Conservation (phyloP, 1,284 basidiomycete genomes). For the Papiliotrema fonsecae region DNA sequence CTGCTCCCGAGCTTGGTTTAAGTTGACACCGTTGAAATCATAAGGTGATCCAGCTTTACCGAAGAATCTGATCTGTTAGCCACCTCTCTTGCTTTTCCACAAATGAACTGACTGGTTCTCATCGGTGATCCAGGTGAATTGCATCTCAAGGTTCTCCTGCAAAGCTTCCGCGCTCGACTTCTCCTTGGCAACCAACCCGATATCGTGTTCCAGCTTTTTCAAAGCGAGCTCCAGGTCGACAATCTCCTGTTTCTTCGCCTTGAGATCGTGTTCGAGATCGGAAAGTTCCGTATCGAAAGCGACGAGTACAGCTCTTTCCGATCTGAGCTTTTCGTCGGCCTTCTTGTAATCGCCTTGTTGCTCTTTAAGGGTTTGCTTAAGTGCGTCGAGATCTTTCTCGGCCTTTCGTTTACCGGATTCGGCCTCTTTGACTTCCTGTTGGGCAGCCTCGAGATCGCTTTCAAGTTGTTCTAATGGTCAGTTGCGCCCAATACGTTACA, state of each 20-base stretch:
- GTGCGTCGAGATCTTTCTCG: constrained; percentile 31
- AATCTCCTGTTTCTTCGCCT: constrained; percentile 72
- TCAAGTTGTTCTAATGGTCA: constrained; percentile 68
- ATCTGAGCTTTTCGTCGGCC: constrained; percentile 67
- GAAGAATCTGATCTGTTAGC: constrained; percentile 54
- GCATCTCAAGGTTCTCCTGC: constrained; percentile 62
- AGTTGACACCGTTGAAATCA: constrained; percentile 73
- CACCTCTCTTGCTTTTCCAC: neutral
- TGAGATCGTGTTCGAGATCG: constrained; percentile 73
- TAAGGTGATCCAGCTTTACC: constrained; percentile 76
- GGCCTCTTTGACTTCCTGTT: constrained; percentile 60
- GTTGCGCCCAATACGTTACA: neutral
- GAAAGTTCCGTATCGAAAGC: constrained; percentile 84
- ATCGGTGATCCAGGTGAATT: constrained; percentile 81
- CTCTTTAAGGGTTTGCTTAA: constrained; percentile 60
- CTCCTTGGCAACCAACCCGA: constrained; percentile 50
- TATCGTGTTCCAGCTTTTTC: constrained; percentile 57
- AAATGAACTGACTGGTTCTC: constrained; percentile 66
- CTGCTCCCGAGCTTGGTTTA: constrained; percentile 60
- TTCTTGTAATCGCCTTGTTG: constrained; percentile 60
- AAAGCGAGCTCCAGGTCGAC: constrained; percentile 66
- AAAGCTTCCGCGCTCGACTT: constrained; percentile 57
- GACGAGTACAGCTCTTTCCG: constrained; percentile 78
- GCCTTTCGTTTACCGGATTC: constrained; percentile 58
- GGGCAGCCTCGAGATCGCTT: constrained; percentile 65